Conservation (phyloP, 129 eudicot species). For the Artemisia annua region DNA sequence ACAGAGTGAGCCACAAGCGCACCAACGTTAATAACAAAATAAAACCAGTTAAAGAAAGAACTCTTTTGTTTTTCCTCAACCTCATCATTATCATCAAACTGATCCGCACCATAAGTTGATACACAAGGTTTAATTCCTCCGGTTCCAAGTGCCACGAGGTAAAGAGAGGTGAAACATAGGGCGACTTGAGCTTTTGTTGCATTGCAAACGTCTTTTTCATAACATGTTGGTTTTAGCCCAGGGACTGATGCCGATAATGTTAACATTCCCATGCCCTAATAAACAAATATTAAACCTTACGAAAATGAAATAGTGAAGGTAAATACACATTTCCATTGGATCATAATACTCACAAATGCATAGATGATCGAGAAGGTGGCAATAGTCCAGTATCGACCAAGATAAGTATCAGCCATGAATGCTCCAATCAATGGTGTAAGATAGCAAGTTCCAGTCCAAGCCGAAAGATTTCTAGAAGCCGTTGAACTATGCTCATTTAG, state of each 20-base stretch:
- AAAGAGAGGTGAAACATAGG: constrained; percentile 47
- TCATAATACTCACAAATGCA: constrained; percentile 38
- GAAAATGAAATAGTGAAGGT: neutral
- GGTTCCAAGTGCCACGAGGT: constrained; percentile 66
- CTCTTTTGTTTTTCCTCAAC: constrained; percentile 38
- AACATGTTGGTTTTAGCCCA: constrained; percentile 58
- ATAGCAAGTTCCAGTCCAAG: constrained; percentile 79
- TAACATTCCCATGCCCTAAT: constrained; percentile 59
- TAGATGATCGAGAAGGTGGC: constrained; percentile 67
- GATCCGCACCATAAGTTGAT: constrained; percentile 80
- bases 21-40: constrained; percentile 53
- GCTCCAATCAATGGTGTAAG: constrained; percentile 73
- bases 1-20: constrained; percentile 61
- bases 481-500: constrained; percentile 52
- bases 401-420: constrained; percentile 72
- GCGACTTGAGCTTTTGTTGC: constrained; percentile 48
- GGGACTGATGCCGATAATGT: constrained; percentile 61
- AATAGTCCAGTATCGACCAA: constrained; percentile 73
- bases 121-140: constrained; percentile 85
- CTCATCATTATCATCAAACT: constrained; percentile 58
- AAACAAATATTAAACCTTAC: neutral
- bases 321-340: neutral
- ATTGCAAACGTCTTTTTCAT: constrained; percentile 37
- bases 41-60: constrained; percentile 69
- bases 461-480: constrained; percentile 61